Evolutionary conservation across 148 eudicot genomes (phyloP).

Genomic region (Hydrangea macrophylla): DNA sequence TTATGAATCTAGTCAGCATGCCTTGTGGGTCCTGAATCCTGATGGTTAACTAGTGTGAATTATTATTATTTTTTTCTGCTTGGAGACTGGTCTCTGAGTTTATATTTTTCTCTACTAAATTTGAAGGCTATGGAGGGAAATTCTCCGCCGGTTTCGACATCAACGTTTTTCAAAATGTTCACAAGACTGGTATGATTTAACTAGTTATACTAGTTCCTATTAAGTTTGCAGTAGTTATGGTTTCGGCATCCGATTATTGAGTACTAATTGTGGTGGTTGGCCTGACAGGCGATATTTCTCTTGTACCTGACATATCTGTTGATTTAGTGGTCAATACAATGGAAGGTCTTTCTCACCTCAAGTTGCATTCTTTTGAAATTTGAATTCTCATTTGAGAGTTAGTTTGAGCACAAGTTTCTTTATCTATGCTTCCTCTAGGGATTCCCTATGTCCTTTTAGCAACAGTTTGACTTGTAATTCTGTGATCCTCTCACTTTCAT

Average conservation of each 20-base stretch:
- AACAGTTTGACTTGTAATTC: neutral
- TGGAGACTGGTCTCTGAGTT: neutral
- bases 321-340: conserved; percentile 65
- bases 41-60: neutral
- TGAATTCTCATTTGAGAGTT: neutral
- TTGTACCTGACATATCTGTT: conserved; percentile 67
- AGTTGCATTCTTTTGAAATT: neutral
- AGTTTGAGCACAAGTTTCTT: neutral
- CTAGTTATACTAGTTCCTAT: neutral
- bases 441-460: neutral
- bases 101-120: conserved; percentile 2
- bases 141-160: conserved; percentile 94
- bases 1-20: neutral
- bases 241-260: neutral
- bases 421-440: neutral
- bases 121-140: conserved; percentile 65
- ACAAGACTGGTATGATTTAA: conserved; percentile 61
- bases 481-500: conserved; percentile 7
- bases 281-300: conserved; percentile 59
- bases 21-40: neutral
- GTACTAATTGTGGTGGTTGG: conserved; percentile 9
- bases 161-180: conserved; percentile 68
- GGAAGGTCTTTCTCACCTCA: conserved; percentile 53
- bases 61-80: conserved; percentile 5
- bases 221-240: neutral